Evolutionary conservation across 371 early-diverging fungal species (phyloP).

Genomic region (Massospora cicadina): DNA sequence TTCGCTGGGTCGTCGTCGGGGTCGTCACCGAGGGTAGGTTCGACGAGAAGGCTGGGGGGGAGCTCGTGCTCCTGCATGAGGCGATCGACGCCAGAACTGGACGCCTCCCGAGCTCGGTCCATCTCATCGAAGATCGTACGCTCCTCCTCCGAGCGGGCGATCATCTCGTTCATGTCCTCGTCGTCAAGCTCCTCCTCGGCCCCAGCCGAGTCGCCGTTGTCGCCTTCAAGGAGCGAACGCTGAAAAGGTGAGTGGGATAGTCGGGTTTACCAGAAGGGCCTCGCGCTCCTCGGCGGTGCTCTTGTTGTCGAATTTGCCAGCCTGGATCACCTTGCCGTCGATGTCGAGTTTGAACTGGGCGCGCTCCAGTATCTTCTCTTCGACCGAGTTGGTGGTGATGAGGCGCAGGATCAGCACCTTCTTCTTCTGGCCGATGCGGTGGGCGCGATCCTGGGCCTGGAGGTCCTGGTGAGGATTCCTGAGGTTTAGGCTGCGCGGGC

Average conservation of each 20-base stretch:
- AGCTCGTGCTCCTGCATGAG: constrained; percentile 72
- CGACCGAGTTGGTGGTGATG: constrained; percentile 87
- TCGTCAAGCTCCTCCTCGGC: constrained; percentile 54
- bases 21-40: constrained; percentile 23
- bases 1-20: constrained; percentile 30
- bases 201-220: constrained; percentile 36
- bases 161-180: constrained; percentile 71
- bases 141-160: constrained; percentile 61
- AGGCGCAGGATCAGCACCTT: constrained; percentile 98
- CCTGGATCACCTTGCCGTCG: constrained; percentile 97
- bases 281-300: constrained; percentile 87
- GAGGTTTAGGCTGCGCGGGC: background rate
- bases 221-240: constrained; percentile 63
- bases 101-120: constrained; percentile 40
- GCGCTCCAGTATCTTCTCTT: constrained; percentile 88
- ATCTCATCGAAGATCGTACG: constrained; percentile 41
- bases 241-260: constrained; percentile 9
- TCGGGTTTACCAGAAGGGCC: constrained; percentile 33
- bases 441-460: constrained; percentile 99
- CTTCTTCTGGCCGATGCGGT: constrained; percentile 99
- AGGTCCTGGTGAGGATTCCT: constrained; percentile 97
- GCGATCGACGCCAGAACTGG: constrained; percentile 21
- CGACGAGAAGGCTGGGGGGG: constrained; percentile 59
- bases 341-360: constrained; percentile 94
- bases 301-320: constrained; percentile 96